Evolutionary conservation across 116 monocot species (phyloP), one percentile per base, ranked within the genome.

Genomic region (Cymodocea nodosa): DNA sequence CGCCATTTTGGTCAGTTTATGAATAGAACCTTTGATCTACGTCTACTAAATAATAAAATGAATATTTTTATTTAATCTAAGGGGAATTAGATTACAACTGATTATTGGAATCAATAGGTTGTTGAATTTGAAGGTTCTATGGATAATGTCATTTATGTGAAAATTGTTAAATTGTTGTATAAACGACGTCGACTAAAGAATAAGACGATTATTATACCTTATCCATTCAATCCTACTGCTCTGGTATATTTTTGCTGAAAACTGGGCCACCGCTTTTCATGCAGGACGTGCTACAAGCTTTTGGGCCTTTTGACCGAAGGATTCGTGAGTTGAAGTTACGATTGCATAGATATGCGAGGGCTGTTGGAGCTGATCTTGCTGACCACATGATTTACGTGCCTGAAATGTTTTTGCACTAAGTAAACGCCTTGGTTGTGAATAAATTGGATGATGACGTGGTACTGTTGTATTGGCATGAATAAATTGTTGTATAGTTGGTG

Each of bases 331-430:
- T 89, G 53, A 79, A 84, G 48, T 60, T 57, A 60, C 85, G 86
- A 53, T 12, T 93, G 74, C 72, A 62, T 18, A 73, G 76, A 63
- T 93, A 80, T 67, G 80, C 66, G 0, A 74, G 50, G 56, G 83
- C 65, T 16, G 85, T 89, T 52, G 89, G 93, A 23, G 74, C 73
- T 62, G 68, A 77, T 35, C 85, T 93, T 11, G 70, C 83, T 5
- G 14, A 20, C 18, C 81, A 63, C 6, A 76, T 89, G 51, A 57
- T 88, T 51, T 93, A 93, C 23, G 44, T 44, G 44, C 44, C 12
- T 44, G 44, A 44, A 44, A 44, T 44, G 44, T 10, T 10, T 12
- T 1, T 44, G 12, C 12, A 39, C 39, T 39, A 39, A 39, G 39
- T 6, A 39, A 39, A 39, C 9, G 39, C 9, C 39, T 39, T 39